Conservation (phyloP, 768 basidiomycete genomes). For the Suillus fuscotomentosus region DNA sequence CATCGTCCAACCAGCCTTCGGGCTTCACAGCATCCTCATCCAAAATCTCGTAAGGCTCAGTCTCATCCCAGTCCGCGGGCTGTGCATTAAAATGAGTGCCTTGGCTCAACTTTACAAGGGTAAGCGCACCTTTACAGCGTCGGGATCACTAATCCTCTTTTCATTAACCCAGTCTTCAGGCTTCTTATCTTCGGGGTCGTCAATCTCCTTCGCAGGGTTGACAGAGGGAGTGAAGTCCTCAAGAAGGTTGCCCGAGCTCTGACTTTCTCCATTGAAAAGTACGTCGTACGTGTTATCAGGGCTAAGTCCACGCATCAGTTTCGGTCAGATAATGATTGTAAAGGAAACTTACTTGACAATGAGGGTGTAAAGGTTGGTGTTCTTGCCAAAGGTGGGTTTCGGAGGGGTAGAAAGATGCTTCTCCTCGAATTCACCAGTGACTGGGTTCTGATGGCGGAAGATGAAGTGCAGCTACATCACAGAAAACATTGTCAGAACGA, state of each 20-base stretch:
- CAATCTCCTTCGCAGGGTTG: conserved; percentile 91
- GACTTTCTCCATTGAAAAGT: conserved; percentile 81
- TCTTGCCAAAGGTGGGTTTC: conserved; percentile 83
- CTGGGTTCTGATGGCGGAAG: conserved; percentile 96
- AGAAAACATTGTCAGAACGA: conserved; percentile 5
- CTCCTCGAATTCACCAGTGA: conserved; percentile 92
- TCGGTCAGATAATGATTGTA: background rate
- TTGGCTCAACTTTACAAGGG: background rate
- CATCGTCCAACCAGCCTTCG: conserved; percentile 94
- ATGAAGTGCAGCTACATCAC: conserved; percentile 87
- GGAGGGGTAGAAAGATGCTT: conserved; percentile 89
- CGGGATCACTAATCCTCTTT: conserved; percentile 81
- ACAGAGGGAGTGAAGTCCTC: conserved; percentile 93
- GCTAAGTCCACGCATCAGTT: conserved; percentile 35
- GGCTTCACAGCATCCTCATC: conserved; percentile 90
- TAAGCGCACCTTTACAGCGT: conserved; percentile 69
- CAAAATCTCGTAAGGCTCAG: conserved; percentile 86
- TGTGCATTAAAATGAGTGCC: conserved; percentile 19
- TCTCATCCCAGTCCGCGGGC: conserved; percentile 99
- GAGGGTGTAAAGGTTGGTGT: conserved; percentile 93
- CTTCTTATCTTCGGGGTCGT: conserved; percentile 89
- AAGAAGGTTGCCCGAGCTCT: conserved; percentile 78
- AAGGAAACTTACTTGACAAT: conserved; percentile 70
- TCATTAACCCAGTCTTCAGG: conserved; percentile 92
- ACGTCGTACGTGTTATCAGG: conserved; percentile 95